Evolutionary conservation across 1,284 basidiomycete genomes (phyloP), one percentile per base, ranked within the genome.

Genomic region (Caloboletus inedulis): DNA sequence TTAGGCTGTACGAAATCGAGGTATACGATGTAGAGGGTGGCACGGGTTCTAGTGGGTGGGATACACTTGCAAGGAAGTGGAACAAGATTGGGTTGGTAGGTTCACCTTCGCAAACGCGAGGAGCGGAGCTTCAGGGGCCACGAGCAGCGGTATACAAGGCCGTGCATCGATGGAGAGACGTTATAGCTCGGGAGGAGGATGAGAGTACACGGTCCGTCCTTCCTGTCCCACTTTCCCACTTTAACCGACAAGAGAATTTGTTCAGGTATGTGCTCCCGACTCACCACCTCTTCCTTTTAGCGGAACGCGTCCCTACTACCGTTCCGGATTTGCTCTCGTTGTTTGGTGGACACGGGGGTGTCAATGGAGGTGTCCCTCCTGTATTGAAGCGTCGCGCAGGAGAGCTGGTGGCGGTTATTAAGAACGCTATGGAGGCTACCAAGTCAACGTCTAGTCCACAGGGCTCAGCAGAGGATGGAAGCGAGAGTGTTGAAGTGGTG

Each of bases 151-250:
- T 94, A n/a, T 91, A 91, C 68, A 80, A 77, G 52, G 76, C 77
- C 0, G 74, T 97, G 18, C 93, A 97, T 70, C 75, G 72, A 29
- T 98, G 96, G 96, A 78, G 96, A 57, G 95, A 98, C 65, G 64
- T 67, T 3, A 72, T 88, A 1, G 91, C 94, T 0, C 77, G 94
- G 47, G 82, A 87, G 53, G 87, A 94, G 58, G 96, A 98, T 67
- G 96, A 98, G 70, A 90, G 89, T 64, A 81, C 82, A 5, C 75
- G 86, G 84, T 94, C 67, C 55, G 82, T 74, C 12, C 51, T 39
- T 45, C 43, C 61, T 58, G 29, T 57, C 41, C 37, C 40, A 30
- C 54, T 40, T 13, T 4, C 7, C 14, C 16, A 21, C 18, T 21
- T 49, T 47, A n/a, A 41, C 30, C 1, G 13, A 57, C 30, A n/a